Percentiles rank a stretch among this genome's conserved stretches.
These are phyloP conservation scores for Pluteus cervinus DNA, from an alignment of 768 basidiomycete species.

Conservation along the genomic window DNA sequence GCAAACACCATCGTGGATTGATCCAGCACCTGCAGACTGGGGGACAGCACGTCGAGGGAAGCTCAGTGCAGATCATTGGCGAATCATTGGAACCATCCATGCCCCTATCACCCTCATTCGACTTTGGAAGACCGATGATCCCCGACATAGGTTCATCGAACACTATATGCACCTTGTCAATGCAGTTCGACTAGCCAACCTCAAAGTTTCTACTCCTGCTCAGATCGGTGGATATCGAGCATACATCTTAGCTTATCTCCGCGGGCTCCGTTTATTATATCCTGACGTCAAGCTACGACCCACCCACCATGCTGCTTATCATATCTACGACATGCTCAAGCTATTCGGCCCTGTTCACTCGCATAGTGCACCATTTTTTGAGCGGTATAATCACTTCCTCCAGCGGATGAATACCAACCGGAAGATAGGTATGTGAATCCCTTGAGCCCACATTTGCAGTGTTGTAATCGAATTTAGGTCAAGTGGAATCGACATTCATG, in stretches of 20 bases:
- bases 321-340: constrained; percentile 21
- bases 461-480: no score
- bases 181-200: constrained; percentile 13
- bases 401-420: constrained; percentile 26
- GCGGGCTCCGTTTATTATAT: constrained; percentile 5
- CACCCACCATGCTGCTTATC: constrained; percentile 25
- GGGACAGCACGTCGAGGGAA: constrained; percentile 20
- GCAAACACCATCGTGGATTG: constrained; percentile 21
- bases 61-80: constrained; percentile 33
- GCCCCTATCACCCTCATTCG: constrained; percentile 27
- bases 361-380: constrained; percentile 34
- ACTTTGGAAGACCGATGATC: constrained; percentile 21
- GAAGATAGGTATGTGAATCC: constrained; percentile 13
- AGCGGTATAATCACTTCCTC: constrained; percentile 27
- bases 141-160: constrained; percentile 12
- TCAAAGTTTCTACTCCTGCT: constrained; percentile 5
- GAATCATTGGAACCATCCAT: constrained; percentile 19
- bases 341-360: constrained; percentile 27
- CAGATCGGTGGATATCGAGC: neutral
- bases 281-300: constrained; percentile 9
- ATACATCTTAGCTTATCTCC: neutral
- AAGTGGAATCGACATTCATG: no score
- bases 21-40: constrained; percentile 20
- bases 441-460: no score
- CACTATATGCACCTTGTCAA: constrained; percentile 17